Evolutionary conservation across 805 yeast genomes (phyloP).

Genomic region (Yarrowia deformans): DNA sequence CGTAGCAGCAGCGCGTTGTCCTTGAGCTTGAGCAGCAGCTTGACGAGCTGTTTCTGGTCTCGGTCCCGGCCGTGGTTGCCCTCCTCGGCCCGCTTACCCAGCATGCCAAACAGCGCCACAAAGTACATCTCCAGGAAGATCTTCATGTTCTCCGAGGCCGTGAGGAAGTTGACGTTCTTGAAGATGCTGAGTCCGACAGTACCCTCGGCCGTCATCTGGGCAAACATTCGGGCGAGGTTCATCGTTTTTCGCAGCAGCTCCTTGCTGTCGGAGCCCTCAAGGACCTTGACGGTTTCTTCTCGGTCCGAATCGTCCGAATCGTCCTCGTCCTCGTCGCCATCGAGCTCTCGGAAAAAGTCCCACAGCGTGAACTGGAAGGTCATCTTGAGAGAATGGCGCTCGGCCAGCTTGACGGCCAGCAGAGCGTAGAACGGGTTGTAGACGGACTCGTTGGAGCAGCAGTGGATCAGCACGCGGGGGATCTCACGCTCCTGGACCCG

Average conservation of each 20-base stretch:
- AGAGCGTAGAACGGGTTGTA: conserved; percentile 91
- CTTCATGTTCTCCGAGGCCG: conserved; percentile 65
- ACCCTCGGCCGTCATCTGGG: conserved; percentile 74
- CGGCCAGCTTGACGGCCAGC: conserved; percentile 78
- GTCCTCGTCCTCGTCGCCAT: conserved; percentile 56
- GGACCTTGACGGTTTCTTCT: conserved; percentile 46
- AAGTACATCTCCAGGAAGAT: conserved; percentile 77
- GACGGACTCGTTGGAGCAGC: conserved; percentile 79
- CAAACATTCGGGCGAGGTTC: conserved; percentile 83
- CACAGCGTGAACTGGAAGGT: conserved; percentile 88
- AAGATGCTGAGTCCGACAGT: conserved; percentile 75
- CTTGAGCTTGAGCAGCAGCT: conserved; percentile 60
- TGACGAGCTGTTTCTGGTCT: conserved; percentile 60
- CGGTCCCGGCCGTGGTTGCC: conserved; percentile 48
- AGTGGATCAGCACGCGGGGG: conserved; percentile 83
- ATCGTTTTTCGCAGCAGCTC: conserved; percentile 61
- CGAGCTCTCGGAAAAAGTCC: conserved; percentile 81
- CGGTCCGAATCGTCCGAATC: conserved; percentile 52
- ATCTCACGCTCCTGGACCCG: conserved; percentile 85
- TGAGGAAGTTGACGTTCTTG: conserved; percentile 74
- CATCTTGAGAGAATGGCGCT: conserved; percentile 75
- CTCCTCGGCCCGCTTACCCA: conserved; percentile 56
- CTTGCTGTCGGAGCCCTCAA: conserved; percentile 46
- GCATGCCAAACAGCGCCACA: conserved; percentile 67
- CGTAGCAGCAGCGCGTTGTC: conserved; percentile 62